phyloP scores from a whole-genome alignment of 768 basidiomycete genomes.

The Naganishia randhawae region DNA sequence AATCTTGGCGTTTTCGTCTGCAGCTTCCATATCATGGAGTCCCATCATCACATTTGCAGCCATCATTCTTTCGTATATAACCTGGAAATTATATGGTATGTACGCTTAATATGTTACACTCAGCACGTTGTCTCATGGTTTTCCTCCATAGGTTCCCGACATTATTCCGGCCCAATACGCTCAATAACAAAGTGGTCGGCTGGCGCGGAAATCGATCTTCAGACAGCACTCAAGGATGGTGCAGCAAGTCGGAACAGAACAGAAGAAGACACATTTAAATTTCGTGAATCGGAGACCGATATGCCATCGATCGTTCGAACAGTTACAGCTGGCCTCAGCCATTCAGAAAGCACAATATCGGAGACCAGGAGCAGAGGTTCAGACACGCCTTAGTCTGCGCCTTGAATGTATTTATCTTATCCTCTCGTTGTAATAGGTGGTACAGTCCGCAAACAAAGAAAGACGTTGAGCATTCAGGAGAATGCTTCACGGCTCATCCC shows the following conservation, averaged over 20 bases:
- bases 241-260: not conserved
- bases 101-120: not conserved
- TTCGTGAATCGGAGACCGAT: not conserved
- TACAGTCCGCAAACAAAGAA: too few species aligned
- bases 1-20: not conserved
- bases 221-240: slow-evolving; percentile 37
- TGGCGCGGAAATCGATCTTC: slow-evolving; percentile 52
- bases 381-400: not conserved
- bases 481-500: too few species aligned
- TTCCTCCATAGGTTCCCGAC: slow-evolving; percentile 31
- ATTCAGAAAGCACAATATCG: not conserved
- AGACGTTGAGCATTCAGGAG: too few species aligned
- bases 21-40: slow-evolving; percentile 48
- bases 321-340: not conserved
- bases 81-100: slow-evolving; percentile 52
- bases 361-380: not conserved
- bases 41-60: slow-evolving; percentile 47
- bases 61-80: slow-evolving; percentile 39
- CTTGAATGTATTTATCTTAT: not conserved
- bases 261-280: slow-evolving; percentile 4
- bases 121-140: not conserved
- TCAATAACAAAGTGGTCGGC: slow-evolving; percentile 52
- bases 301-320: slow-evolving; percentile 9
- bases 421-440: slow-evolving; percentile 5
- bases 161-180: slow-evolving; percentile 53